Base-by-base conservation (phyloP, 768 basidiomycete genomes). In the Boletus bicolor region DNA sequence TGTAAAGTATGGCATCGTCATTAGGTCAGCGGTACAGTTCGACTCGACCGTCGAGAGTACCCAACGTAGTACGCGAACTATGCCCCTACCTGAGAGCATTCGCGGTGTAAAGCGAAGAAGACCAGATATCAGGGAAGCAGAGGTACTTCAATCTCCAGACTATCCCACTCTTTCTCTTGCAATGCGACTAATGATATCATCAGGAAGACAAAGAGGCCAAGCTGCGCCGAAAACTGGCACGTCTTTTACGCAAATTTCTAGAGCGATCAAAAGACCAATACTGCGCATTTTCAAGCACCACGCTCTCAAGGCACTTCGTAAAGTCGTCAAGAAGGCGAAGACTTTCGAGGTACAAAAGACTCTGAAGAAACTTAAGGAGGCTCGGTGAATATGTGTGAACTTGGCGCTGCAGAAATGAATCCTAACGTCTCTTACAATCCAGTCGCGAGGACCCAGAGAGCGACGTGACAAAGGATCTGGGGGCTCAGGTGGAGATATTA, bases 301-400 rank as follows among this genome's bases (percentile, higher is more conserved):
- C 67, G 81, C 81, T 55, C 66, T 88, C 48, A 87, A 82, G 67
- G 86, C 88, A 60, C 80, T 89, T 9, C 79, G 80, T 59, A 89
- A 88, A 62, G 82, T 86, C 5, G 82, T 87, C 30, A 95, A 92
- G 75, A 91, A 87, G 64, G 87, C 88, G 10, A 91, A 84, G 67
- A 73, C 80, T 0, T 89, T 91, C 57, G 93, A 96, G 73, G 82
- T 82, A 0, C 89, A 87, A 69, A 89, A 87, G 67, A 71, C 87
- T n/a, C 80, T 93, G 55, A 95, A 93, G 76, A 85, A 82, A 70
- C 73, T 94, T 30, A 93, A 89, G 69, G 79, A 76, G 26, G 69
- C 86, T 30, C 75, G 87, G 89, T 89, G 58, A 49, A 75, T 58
- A 30, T 1, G 30, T n/a, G 35, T 46, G 43, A 49, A n/a, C n/a